phyloP scores from a whole-genome alignment of 441 rosid species.

The Euphorbia corollata region DNA sequence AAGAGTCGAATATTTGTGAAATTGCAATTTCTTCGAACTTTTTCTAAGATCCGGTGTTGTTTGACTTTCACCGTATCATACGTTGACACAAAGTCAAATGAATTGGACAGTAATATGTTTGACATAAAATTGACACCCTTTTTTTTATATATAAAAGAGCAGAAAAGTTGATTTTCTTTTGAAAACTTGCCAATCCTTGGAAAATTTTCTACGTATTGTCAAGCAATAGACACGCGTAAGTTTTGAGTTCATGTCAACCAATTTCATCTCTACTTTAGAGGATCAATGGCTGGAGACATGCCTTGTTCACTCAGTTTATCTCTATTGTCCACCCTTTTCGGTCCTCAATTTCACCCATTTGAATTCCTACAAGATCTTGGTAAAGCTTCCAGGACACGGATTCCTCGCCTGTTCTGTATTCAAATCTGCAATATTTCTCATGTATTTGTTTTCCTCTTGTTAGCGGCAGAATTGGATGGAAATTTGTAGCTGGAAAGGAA shows the following conservation, averaged over 20 bases:
- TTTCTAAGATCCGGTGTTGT: too few species aligned
- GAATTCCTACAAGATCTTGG: constrained; percentile 57
- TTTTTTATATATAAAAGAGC: too few species aligned
- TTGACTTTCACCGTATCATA: too few species aligned
- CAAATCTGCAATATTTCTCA: constrained; percentile 41
- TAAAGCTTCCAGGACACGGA: constrained; percentile 43
- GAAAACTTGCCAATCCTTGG: neutral
- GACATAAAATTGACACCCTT: too few species aligned
- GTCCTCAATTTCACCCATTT: constrained; percentile 71
- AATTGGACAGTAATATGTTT: too few species aligned
- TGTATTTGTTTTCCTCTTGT: neutral
- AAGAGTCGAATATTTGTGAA: too few species aligned
- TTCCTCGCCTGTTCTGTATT: constrained; percentile 39
- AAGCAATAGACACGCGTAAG: neutral
- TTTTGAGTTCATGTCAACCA: neutral
- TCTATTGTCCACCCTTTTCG: constrained; percentile 63
- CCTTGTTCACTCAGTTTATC: neutral
- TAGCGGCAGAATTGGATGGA: neutral
- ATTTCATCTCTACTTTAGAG: neutral
- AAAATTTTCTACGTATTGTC: neutral
- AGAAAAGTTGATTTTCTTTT: too few species aligned
- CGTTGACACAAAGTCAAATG: too few species aligned
- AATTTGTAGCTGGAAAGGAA: neutral
- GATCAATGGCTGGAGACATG: neutral
- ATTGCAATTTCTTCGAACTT: too few species aligned